Conservation (phyloP, 1,284 basidiomycete species). For the Ceratobasidium theobromae region DNA sequence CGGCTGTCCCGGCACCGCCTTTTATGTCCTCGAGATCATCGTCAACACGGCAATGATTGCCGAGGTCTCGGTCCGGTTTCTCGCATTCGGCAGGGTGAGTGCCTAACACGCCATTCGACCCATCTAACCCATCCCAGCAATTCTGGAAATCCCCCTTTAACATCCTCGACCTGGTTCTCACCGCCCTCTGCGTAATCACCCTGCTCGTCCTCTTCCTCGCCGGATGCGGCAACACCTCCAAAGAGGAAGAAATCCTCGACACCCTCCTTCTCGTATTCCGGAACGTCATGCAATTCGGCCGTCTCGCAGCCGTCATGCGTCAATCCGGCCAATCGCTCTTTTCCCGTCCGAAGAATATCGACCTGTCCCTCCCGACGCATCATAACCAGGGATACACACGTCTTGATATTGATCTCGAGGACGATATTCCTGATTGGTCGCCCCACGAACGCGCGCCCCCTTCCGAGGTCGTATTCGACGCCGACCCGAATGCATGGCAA, state of each 20-base stretch:
- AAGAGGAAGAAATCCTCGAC: slow-evolving; percentile 89
- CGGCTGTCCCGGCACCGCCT: slow-evolving; percentile 74
- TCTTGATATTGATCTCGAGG: slow-evolving; percentile 71
- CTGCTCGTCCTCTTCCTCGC: slow-evolving; percentile 82
- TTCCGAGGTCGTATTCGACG: slow-evolving; percentile 35
- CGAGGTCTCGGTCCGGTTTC: slow-evolving; percentile 84
- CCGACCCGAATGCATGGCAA: slow-evolving; percentile 17
- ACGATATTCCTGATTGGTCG: slow-evolving; percentile 47
- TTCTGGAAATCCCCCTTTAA: slow-evolving; percentile 95
- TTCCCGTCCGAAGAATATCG: slow-evolving; percentile 87
- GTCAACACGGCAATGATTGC: slow-evolving; percentile 91
- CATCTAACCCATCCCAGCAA: slow-evolving; percentile 59
- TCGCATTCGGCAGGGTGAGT: slow-evolving; percentile 82
- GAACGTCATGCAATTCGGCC: slow-evolving; percentile 87
- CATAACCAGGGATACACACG: slow-evolving; percentile 66
- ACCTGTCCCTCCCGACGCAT: slow-evolving; percentile 65
- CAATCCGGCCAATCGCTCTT: slow-evolving; percentile 95
- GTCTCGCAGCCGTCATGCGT: slow-evolving; percentile 85
- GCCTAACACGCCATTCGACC: slow-evolving; percentile 35
- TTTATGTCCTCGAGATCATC: slow-evolving; percentile 89
- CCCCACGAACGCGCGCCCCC: no score
- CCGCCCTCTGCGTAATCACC: slow-evolving; percentile 82
- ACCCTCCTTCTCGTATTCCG: slow-evolving; percentile 85
- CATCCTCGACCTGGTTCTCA: slow-evolving; percentile 81
- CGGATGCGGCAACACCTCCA: slow-evolving; percentile 71